phyloP scores from a whole-genome alignment of 2,329 filamentous ascomycete species.

The Xylaria sp. region DNA sequence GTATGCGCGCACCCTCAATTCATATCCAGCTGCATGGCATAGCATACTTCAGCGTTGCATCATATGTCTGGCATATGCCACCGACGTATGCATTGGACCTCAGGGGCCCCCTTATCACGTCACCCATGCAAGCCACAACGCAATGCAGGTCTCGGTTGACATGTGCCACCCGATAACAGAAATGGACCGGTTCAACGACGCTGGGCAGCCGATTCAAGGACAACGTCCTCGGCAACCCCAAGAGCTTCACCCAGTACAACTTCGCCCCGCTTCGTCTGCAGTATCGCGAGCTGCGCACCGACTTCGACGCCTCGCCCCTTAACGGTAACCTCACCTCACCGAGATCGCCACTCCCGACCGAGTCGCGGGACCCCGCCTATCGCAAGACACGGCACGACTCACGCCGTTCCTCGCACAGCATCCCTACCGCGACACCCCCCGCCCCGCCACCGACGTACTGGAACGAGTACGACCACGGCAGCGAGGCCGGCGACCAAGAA shows the following conservation, averaged over 20 bases:
- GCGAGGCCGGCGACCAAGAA: constrained; percentile 69
- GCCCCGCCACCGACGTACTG: constrained; percentile 64
- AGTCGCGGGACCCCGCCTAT: constrained; percentile 34
- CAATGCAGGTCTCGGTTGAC: constrained; percentile 27
- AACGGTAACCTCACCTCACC: constrained; percentile 28
- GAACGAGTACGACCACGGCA: constrained; percentile 89
- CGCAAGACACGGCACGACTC: constrained; percentile 13
- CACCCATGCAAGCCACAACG: constrained; percentile 16
- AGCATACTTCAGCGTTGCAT: not conserved
- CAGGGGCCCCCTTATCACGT: not conserved
- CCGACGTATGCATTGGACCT: not conserved
- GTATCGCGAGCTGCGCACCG: constrained; percentile 61
- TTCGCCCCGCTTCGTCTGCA: constrained; percentile 63
- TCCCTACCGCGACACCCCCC: constrained; percentile 24
- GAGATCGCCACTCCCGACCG: constrained; percentile 15
- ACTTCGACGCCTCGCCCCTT: constrained; percentile 57
- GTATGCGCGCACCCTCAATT: constrained; percentile 50
- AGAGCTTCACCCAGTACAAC: constrained; percentile 77
- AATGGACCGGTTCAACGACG: constrained; percentile 80
- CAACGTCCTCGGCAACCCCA: constrained; percentile 71
- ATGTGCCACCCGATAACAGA: constrained; percentile 56
- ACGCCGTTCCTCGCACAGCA: constrained; percentile 27
- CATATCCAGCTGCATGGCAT: not conserved
- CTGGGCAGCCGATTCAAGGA: constrained; percentile 73
- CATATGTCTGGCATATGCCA: not conserved